phyloP scores from a whole-genome alignment of 768 basidiomycete genomes.

The Fomitopsis serialis region DNA sequence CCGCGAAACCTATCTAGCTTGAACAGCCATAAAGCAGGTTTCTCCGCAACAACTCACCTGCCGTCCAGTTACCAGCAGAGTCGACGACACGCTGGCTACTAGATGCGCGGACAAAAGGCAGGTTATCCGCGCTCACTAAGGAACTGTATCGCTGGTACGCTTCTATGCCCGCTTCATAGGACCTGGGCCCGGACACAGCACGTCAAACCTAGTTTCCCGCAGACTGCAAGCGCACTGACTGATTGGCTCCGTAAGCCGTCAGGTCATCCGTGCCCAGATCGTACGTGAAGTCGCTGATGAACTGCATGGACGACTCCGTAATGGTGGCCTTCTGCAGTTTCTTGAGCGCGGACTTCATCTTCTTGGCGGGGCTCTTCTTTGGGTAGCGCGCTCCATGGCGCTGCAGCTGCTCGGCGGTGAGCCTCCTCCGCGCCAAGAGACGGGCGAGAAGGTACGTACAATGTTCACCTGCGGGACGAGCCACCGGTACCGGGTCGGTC shows the following conservation, averaged over 20 bases:
- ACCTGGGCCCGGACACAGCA: constrained; percentile 23
- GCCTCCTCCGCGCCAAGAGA: not conserved
- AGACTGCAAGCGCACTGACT: constrained; percentile 37
- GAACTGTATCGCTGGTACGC: constrained; percentile 49
- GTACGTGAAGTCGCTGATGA: constrained; percentile 55
- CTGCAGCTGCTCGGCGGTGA: constrained; percentile 47
- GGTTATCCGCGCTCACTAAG: constrained; percentile 35
- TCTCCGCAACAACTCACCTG: constrained; percentile 38
- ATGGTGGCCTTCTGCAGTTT: constrained; percentile 45
- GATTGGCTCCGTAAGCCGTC: constrained; percentile 57
- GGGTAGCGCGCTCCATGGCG: constrained; percentile 80
- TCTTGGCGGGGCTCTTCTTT: constrained; percentile 39
- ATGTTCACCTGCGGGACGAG: constrained; percentile 43
- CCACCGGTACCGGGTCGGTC: not conserved
- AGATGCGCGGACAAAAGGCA: constrained; percentile 53
- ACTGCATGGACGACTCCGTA: constrained; percentile 45
- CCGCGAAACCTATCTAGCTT: constrained; percentile 48
- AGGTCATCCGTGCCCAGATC: constrained; percentile 51
- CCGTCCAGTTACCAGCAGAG: constrained; percentile 66
- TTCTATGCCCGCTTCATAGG: constrained; percentile 43
- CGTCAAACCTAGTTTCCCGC: not conserved
- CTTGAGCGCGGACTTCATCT: constrained; percentile 41
- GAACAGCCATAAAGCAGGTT: not conserved
- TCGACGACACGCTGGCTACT: constrained; percentile 54
- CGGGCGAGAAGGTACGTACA: constrained; percentile 29